Evolutionary conservation across 2,329 filamentous ascomycete genomes (phyloP).

Genomic region (Raffaelea arxii): DNA sequence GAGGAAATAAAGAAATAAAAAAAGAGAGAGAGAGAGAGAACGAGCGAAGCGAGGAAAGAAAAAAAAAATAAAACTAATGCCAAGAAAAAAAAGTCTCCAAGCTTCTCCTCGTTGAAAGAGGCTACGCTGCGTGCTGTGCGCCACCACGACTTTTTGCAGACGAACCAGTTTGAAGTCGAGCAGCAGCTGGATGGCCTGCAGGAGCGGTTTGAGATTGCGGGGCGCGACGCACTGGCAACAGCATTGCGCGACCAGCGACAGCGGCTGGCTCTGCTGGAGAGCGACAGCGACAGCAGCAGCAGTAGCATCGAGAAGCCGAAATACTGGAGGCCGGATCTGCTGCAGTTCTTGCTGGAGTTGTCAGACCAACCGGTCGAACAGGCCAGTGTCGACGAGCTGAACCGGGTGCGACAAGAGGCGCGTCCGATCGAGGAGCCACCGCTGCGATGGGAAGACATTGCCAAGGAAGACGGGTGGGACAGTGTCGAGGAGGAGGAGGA

Average conservation of each 20-base stretch:
- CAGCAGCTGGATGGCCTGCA: conserved; percentile 60
- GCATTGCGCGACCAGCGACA: conserved; percentile 50
- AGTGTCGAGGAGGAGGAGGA: conserved; percentile 45
- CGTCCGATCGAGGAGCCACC: conserved; percentile 29
- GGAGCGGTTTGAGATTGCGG: conserved; percentile 76
- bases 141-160: conserved; percentile 49
- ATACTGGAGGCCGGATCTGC: conserved; percentile 70
- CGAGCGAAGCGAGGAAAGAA: too few species aligned
- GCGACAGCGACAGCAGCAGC: conserved; percentile 29
- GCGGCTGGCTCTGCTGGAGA: conserved; percentile 19
- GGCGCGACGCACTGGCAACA: conserved; percentile 70
- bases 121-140: conserved; percentile 40
- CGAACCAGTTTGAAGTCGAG: conserved; percentile 66
- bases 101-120: conserved; percentile 29
- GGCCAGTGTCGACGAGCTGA: conserved; percentile 54
- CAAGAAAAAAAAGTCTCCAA: too few species aligned
- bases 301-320: too few species aligned
- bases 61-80: background rate
- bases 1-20: too few species aligned
- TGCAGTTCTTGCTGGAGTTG: conserved; percentile 70
- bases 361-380: conserved; percentile 71
- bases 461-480: conserved; percentile 64
- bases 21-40: too few species aligned
- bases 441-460: conserved; percentile 72
- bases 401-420: conserved; percentile 36